phyloP scores from a whole-genome alignment of 306 rosid genomes.

The Argentina anserina region DNA sequence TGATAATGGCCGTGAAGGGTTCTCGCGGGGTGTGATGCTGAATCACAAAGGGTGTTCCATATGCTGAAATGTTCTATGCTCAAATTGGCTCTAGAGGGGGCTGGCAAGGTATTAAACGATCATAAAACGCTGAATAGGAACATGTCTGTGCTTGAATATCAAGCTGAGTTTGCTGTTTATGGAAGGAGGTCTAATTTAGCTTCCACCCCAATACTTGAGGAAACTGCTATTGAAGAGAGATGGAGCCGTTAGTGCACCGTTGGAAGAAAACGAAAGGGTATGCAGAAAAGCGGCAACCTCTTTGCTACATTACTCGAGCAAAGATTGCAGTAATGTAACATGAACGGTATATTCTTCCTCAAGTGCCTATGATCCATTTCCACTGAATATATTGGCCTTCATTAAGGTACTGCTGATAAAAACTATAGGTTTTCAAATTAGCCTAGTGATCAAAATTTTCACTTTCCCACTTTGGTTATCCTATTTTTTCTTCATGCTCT shows the following conservation, averaged over 20 bases:
- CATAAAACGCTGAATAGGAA: not conserved
- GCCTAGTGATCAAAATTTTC: conserved; percentile 13
- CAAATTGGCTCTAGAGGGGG: conserved; percentile 22
- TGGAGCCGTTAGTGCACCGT: not conserved
- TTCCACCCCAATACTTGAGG: not conserved
- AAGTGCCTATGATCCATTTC: not conserved
- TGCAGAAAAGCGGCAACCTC: not conserved
- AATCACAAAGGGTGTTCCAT: conserved; percentile 4
- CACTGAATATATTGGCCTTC: conserved; percentile 12
- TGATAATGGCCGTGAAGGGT: not conserved
- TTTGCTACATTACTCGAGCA: not conserved
- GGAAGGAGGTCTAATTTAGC: not conserved
- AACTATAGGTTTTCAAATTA: conserved; percentile 12
- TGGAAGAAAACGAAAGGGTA: conserved; percentile 2
- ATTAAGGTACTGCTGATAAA: not conserved
- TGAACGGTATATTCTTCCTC: not conserved
- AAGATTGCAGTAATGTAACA: not conserved
- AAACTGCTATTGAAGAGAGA: not conserved
- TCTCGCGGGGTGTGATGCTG: not conserved
- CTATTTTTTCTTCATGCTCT: conserved; percentile 19
- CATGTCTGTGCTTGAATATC: not conserved
- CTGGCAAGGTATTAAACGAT: conserved; percentile 24
- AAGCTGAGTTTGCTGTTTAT: not conserved
- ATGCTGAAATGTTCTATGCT: conserved; percentile 19
- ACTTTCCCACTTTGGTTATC: conserved; percentile 22